A percentile compares a stretch with the other conserved stretches of the same genome.
Evolutionary conservation across 1,139 yeast genomes (phyloP).

Genomic region (Tardiomyces digboiensis): DNA sequence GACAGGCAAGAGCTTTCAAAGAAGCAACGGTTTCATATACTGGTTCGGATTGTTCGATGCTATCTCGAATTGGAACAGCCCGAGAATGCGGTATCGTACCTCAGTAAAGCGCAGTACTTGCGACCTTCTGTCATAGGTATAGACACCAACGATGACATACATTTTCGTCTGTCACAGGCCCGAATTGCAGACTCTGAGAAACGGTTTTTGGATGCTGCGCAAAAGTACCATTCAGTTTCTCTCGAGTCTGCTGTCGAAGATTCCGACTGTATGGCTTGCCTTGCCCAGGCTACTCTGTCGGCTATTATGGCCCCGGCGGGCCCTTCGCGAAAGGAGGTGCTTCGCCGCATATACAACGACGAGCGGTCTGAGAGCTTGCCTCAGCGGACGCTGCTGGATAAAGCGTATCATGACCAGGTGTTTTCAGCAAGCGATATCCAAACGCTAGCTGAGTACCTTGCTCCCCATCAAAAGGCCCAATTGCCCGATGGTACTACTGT

Average conservation of each 20-base stretch:
- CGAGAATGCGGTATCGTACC: slow-evolving; percentile 23
- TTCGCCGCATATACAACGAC: slow-evolving; percentile 23
- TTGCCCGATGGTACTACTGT: slow-evolving; percentile 25
- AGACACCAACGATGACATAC: slow-evolving; percentile 14
- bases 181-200: slow-evolving; percentile 24
- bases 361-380: slow-evolving; percentile 19
- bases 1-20: slow-evolving; percentile 15
- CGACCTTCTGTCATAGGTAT: slow-evolving; percentile 11
- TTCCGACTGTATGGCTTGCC: slow-evolving; percentile 21
- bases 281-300: slow-evolving; percentile 25
- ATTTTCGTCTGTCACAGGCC: slow-evolving; percentile 26
- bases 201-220: slow-evolving; percentile 25
- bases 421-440: slow-evolving; percentile 21
- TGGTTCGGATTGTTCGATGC: slow-evolving; percentile 23
- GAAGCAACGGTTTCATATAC: slow-evolving; percentile 18
- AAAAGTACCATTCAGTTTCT: slow-evolving; percentile 25
- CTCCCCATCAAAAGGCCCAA: slow-evolving; percentile 20
- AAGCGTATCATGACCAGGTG: slow-evolving; percentile 22
- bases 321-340: slow-evolving; percentile 23
- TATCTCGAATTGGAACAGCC: slow-evolving; percentile 25
- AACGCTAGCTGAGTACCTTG: slow-evolving; percentile 16
- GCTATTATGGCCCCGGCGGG: slow-evolving; percentile 29
- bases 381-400: slow-evolving; percentile 18
- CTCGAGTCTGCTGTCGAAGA: slow-evolving; percentile 18
- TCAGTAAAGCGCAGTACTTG: slow-evolving; percentile 22